A percentile compares a stretch with the other conserved stretches of the same genome.
Evolutionary conservation across 768 basidiomycete genomes (phyloP).

Genomic region (Lentinula boryana): DNA sequence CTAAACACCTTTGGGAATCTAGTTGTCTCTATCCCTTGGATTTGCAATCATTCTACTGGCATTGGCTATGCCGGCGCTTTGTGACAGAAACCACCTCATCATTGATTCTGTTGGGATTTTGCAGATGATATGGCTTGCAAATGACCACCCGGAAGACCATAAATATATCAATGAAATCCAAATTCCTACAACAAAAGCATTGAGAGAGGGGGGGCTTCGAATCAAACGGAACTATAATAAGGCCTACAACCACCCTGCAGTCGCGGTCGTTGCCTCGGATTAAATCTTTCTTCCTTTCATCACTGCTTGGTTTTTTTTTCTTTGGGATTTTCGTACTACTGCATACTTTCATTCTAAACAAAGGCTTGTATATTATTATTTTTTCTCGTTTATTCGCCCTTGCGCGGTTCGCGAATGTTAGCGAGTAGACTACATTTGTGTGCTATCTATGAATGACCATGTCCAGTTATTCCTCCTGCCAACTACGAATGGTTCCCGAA

Average conservation of each 20-base stretch:
- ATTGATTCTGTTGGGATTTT: conserved; percentile 5
- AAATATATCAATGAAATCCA: neutral
- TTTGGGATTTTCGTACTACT: too few relatives aligned
- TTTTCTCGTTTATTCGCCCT: too few relatives aligned
- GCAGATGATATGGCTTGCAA: conserved; percentile 4
- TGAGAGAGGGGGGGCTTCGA: neutral
- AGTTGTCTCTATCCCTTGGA: neutral
- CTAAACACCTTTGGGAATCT: neutral
- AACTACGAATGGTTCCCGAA: too few relatives aligned
- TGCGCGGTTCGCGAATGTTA: too few relatives aligned
- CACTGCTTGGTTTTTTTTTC: too few relatives aligned
- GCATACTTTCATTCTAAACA: too few relatives aligned
- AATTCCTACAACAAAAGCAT: neutral
- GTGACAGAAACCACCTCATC: neutral
- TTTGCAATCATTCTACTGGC: neutral
- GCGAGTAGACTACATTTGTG: too few relatives aligned
- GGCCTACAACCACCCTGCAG: neutral
- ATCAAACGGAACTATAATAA: neutral
- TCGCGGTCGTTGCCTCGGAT: too few relatives aligned
- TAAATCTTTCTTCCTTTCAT: too few relatives aligned
- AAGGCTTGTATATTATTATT: too few relatives aligned
- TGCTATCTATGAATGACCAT: too few relatives aligned
- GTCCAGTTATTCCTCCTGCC: too few relatives aligned
- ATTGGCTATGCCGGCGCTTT: neutral
- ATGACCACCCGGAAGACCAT: neutral